Base-by-base conservation (phyloP, 768 basidiomycete genomes). In the Tephrocybe sp. region DNA sequence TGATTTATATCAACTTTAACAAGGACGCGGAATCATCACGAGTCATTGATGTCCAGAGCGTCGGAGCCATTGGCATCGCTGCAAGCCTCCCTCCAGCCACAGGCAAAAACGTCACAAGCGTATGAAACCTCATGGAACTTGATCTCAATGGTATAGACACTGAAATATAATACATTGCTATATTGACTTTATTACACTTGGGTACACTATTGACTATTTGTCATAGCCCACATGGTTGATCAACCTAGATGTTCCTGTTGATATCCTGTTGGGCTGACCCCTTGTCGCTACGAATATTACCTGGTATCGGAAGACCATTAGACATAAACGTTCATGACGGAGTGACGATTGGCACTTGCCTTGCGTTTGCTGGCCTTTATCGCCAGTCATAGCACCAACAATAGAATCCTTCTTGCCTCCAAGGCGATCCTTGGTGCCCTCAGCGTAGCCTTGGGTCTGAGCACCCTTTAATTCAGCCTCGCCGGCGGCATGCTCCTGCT, bases 331-430 rank as follows among this genome's bases (percentile, higher is more conserved):
- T n/a, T n/a, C n/a, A n/a, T 26, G 26, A 26, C 7, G 4, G 26
- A 45, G 33, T 23, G 8, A 4, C n/a, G n/a, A n/a, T n/a, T n/a
- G n/a, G n/a, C 35, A 61, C 68, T 41, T 40, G 76, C 79, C 78
- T 49, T 61, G 39, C 16, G 62, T 41, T 56, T 80, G 65, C 57
- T 79, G 73, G 1, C 52, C 5, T 52, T 68, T 68, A 57, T 82
- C 78, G 8, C 79, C 78, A 10, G 70, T 77, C 26, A 80, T 60
- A 16, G 78, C 75, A 12, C 80, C 80, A 10, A 77, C 60, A 35
- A 80, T 53, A 13, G 68, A 43, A 55, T 78, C 75, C 52, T 74
- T 74, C 68, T 76, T 76, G 45, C 79, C 80, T 1, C 38, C 60
- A 8, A 79, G 30, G 39, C 76, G 72, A 55, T 80, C 76, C 2